phyloP scores from a whole-genome alignment of 106 monocot genomes.

The Xerophyta viscosa region DNA sequence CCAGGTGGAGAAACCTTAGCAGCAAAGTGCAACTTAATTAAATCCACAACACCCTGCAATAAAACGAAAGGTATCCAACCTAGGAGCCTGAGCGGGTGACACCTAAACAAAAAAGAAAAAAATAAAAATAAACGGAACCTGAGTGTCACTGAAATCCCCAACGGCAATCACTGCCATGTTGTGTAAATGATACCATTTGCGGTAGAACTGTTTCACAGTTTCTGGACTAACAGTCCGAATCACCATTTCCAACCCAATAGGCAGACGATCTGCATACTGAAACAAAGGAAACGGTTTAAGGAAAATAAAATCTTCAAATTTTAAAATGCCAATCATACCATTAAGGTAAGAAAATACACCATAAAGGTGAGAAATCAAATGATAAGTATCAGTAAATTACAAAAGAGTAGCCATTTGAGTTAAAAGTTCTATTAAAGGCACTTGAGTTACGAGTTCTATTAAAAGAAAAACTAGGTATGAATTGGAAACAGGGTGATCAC shows the following conservation, averaged over 20 bases:
- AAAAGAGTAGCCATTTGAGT: too few species aligned
- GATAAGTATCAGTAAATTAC: too few species aligned
- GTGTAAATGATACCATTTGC: slow-evolving; percentile 87
- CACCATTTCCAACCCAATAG: slow-evolving; percentile 93
- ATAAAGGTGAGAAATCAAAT: too few species aligned
- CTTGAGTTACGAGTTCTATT: too few species aligned
- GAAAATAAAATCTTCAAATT: too few species aligned
- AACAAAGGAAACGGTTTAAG: slow-evolving; percentile 6
- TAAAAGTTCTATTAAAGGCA: too few species aligned
- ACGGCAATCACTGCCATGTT: slow-evolving; percentile 97
- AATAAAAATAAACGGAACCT: slow-evolving; percentile 32
- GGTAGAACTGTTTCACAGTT: slow-evolving; percentile 78
- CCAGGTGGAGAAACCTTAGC: slow-evolving; percentile 36
- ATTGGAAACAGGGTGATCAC: too few species aligned
- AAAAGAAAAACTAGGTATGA: too few species aligned
- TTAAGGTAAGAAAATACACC: too few species aligned
- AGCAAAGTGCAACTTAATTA: slow-evolving; percentile 89
- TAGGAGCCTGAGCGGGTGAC: neutral
- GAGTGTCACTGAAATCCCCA: slow-evolving; percentile 81
- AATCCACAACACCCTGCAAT: slow-evolving; percentile 82
- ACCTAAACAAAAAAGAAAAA: slow-evolving; percentile 2
- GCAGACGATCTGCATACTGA: slow-evolving; percentile 95
- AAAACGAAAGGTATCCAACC: neutral
- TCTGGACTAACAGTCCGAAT: slow-evolving; percentile 78
- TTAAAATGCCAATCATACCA: too few species aligned